phyloP scores from a whole-genome alignment of 495 filamentous ascomycete species.

The Beverwykella pulmonaria region DNA sequence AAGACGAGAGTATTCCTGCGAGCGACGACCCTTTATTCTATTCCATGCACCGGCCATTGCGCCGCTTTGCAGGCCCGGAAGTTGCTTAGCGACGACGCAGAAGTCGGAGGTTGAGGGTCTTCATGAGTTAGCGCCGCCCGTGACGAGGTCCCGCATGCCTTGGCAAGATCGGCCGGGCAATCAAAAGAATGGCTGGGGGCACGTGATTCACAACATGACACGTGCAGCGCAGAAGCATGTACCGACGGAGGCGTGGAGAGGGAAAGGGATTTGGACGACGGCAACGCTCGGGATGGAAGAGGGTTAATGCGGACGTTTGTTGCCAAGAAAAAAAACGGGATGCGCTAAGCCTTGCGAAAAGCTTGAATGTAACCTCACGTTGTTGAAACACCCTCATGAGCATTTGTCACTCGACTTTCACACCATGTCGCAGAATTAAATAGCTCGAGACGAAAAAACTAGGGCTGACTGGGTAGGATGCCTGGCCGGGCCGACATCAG shows the following conservation, averaged over 20 bases:
- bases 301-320: neutral
- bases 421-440: neutral
- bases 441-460: neutral
- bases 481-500: neutral
- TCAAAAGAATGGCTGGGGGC: neutral
- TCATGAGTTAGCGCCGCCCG: neutral
- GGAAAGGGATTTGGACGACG: neutral
- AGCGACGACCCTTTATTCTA: conserved; percentile 8
- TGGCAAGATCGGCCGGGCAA: neutral
- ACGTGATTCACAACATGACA: neutral
- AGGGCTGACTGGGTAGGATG: neutral
- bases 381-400: neutral
- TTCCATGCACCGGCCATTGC: conserved; percentile 29
- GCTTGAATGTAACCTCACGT: neutral
- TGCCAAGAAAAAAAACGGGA: neutral
- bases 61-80: neutral
- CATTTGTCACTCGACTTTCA: neutral
- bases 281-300: neutral
- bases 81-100: neutral
- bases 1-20: conserved; percentile 14
- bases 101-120: neutral
- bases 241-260: neutral
- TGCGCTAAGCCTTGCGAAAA: neutral
- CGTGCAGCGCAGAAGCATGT: neutral
- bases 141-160: neutral